Conservation (phyloP, 768 basidiomycete species). For the Pulveroboletus sp. region DNA sequence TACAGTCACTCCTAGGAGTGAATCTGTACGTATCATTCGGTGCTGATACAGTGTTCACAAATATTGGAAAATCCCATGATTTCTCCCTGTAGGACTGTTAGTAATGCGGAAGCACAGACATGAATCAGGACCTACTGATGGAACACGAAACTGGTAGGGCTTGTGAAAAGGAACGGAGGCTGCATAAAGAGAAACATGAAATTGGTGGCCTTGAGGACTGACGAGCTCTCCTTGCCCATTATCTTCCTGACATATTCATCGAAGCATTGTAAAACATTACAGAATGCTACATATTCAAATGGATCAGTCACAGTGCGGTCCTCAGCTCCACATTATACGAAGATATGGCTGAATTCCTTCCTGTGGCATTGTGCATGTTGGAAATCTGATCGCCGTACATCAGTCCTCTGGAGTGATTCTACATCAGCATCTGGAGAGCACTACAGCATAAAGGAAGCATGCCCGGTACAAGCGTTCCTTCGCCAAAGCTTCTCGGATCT, state of each 20-base stretch:
- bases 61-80: conserved; percentile 11
- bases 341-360: neutral
- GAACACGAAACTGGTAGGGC: neutral
- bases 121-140: neutral
- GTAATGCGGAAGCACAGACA: no score
- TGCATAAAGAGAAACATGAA: conserved; percentile 10
- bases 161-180: conserved; percentile 9
- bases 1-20: no score
- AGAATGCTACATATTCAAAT: no score
- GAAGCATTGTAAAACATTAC: neutral
- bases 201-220: neutral
- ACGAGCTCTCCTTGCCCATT: fast-evolving
- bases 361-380: neutral
- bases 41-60: neutral
- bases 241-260: neutral
- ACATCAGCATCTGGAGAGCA: neutral
- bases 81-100: neutral
- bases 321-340: fast-evolving
- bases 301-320: neutral
- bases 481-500: neutral
- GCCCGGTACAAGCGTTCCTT: neutral
- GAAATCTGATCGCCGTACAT: neutral
- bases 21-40: neutral
- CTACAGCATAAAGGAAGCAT: no score
- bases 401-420: neutral